These are phyloP conservation scores for Camellia lanceoleosa DNA, from an alignment of 148 eudicot genomes.

Conservation along the genomic window DNA sequence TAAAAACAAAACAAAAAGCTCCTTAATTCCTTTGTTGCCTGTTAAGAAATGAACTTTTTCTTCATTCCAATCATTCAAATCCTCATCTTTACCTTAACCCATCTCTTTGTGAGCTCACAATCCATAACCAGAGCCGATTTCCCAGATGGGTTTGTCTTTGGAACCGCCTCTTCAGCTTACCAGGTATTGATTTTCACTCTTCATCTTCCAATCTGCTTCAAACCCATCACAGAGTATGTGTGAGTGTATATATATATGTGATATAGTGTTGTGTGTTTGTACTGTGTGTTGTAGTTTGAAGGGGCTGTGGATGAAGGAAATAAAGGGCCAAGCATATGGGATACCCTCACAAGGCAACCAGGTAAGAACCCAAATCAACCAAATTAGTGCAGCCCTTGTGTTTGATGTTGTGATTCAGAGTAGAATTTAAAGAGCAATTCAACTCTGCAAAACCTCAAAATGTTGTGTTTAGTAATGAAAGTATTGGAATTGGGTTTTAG, in stretches of 20 bases:
- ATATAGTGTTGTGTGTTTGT: no score
- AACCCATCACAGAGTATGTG: no score
- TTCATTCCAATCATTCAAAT: not conserved
- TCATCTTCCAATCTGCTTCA: not conserved
- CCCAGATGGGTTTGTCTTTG: slow-evolving; percentile 73
- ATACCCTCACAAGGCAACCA: slow-evolving; percentile 59
- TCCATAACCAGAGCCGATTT: slow-evolving; percentile 59
- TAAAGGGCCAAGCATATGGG: slow-evolving; percentile 89
- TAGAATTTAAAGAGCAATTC: not conserved
- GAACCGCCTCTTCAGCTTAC: slow-evolving; percentile 94
- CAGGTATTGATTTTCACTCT: slow-evolving; percentile 44
- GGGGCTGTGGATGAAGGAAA: slow-evolving; percentile 95
- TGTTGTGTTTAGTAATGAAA: not conserved
- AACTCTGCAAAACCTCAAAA: no score
- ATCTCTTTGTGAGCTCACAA: slow-evolving; percentile 22
- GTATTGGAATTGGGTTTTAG: not conserved
- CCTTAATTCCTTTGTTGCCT: not conserved
- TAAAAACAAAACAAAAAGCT: not conserved
- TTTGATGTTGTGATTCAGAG: not conserved
- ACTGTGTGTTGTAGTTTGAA: slow-evolving; percentile 57
- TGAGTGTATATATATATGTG: no score
- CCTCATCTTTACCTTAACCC: slow-evolving; percentile 6
- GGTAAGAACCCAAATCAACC: slow-evolving; percentile 24
- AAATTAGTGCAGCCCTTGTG: not conserved
- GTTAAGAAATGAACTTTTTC: not conserved